Evolutionary conservation across 176 grass and related monocot species (phyloP), one percentile per base, ranked within the genome.

Genomic region (Tuctoria greenei): DNA sequence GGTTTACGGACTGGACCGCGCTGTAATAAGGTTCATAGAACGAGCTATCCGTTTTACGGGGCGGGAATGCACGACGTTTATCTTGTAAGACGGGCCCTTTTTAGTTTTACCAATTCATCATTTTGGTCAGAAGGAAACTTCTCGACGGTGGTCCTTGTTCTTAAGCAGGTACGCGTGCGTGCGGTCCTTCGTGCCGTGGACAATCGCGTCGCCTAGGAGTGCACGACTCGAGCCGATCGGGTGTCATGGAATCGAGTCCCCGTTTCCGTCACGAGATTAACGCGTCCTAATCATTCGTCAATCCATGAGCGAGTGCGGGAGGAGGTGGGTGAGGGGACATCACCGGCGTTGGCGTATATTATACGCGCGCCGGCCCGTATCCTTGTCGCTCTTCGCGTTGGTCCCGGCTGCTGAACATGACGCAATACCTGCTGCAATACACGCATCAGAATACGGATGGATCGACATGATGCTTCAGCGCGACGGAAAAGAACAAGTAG

Each of bases 221-320:
- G 5, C 5, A 0, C 0, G n/a, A 12, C 3, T 10, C 21, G 35
- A 27, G 59, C 35, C 14, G 16, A 28, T 38, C 41, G 10, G 6
- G 0, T n/a, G 31, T 2, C 31, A 31, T 3, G 31, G 31, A 3
- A 3, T 31, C 31, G 3, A 3, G 31, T 31, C 31, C 31, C 31
- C 31, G 50, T 28, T 83, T 28, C n/a, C 43, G 54, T 61, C 73
- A 18, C 65, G 73, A 70, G 81, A 83, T 77, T 83, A 70, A 64
- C 34, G 37, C 51, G 56, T 24, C 81, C 81, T 39, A 24, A 42
- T 27, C 21, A 12, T 4, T 23, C 35, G 10, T 60, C 39, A 18
- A 35, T 46, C 51, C 25, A 8, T 17, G 6, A 46, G 37, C 18
- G 15, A 20, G 58, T 2, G 25, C 13, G 12, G 31, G 17, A 24